Conservation (phyloP, 768 basidiomycete species). For the Mycena albidolilacea region DNA sequence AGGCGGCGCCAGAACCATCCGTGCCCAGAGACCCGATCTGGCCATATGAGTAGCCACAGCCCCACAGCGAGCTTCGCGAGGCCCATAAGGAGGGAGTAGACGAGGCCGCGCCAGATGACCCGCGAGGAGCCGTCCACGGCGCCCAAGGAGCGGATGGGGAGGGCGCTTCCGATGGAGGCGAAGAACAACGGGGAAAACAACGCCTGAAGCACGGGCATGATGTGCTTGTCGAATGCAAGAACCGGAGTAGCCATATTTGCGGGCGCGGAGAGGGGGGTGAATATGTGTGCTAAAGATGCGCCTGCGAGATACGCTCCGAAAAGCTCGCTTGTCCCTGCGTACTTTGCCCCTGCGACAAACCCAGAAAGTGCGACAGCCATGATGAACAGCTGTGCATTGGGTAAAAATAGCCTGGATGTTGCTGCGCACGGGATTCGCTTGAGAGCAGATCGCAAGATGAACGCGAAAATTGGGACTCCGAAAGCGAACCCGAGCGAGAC, state of each 20-base stretch:
- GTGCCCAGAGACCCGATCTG: conserved; percentile 29
- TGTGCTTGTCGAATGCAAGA: conserved; percentile 52
- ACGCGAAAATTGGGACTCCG: conserved; percentile 53
- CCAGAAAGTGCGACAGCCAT: conserved; percentile 57
- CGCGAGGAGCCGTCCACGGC: conserved; percentile 57
- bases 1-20: conserved; percentile 34
- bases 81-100: conserved; percentile 72
- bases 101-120: conserved; percentile 48
- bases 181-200: conserved; percentile 78
- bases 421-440: conserved; percentile 1
- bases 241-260: conserved; percentile 19
- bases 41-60: conserved; percentile 58
- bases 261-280: conserved; percentile 28
- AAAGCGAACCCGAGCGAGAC: conserved; percentile 67
- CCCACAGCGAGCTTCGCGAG: conserved; percentile 68
- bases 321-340: conserved; percentile 71
- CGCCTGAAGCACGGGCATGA: conserved; percentile 55
- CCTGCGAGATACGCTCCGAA: conserved; percentile 77
- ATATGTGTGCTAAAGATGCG: conserved; percentile 58
- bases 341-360: conserved; percentile 64
- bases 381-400: conserved; percentile 50
- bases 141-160: conserved; percentile 62
- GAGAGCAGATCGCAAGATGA: conserved; percentile 27
- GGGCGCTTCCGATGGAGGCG: conserved; percentile 71
- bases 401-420: conserved; percentile 29